Percentiles rank a stretch among this genome's conserved stretches.
phyloP scores from a whole-genome alignment of 129 eudicot species.

The Heracleum sosnowskyi region DNA sequence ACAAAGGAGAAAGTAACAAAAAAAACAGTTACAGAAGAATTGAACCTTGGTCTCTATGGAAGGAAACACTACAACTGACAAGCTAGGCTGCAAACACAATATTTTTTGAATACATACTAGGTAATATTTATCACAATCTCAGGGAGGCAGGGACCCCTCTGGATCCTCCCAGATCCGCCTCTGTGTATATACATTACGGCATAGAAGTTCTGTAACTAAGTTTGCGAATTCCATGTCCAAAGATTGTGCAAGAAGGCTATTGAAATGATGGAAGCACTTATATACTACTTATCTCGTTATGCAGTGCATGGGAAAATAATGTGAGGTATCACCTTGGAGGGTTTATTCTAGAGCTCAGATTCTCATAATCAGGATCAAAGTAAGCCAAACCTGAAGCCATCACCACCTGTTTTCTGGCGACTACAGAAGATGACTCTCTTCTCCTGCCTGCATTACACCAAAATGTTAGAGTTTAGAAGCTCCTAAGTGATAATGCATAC shows the following conservation, averaged over 20 bases:
- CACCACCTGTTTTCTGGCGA: slow-evolving; percentile 13
- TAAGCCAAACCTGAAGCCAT: slow-evolving; percentile 74
- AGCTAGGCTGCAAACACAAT: no score
- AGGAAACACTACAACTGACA: no score
- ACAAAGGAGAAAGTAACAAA: no score
- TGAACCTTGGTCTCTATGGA: no score
- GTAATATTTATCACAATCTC: no score
- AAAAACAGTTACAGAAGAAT: no score
- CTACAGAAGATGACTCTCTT: slow-evolving; percentile 4
- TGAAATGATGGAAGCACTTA: not conserved
- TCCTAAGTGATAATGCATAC: not conserved
- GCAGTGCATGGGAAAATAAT: slow-evolving; percentile 1
- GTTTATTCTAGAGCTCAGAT: slow-evolving; percentile 77
- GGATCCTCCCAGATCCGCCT: no score
- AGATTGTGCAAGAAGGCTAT: not conserved
- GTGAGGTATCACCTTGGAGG: slow-evolving; percentile 71
- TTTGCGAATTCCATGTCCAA: not conserved
- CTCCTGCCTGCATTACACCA: not conserved
- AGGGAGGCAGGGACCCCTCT: no score
- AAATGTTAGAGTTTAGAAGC: not conserved
- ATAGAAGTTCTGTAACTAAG: not conserved
- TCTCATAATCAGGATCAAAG: slow-evolving; percentile 95
- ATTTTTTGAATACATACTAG: no score
- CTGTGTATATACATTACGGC: no score
- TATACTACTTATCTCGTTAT: not conserved